Conservation (phyloP, 257 asterid species). For the Solanum sitiens region DNA sequence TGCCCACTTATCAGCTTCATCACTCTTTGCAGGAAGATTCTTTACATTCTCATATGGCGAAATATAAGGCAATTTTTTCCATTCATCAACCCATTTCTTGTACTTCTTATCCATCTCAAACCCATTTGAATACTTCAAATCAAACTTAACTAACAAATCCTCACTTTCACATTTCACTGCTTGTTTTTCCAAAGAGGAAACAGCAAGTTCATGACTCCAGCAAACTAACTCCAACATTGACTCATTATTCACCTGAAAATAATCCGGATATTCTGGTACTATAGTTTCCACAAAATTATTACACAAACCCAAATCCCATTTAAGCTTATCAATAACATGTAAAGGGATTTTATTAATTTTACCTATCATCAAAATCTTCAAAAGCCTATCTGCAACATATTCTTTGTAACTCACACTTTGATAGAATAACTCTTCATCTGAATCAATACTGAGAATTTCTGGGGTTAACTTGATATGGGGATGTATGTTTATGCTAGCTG, state of each 20-base stretch:
- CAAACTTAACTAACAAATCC: constrained; percentile 14
- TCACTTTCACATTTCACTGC: constrained; percentile 3
- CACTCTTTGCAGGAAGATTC: constrained; percentile 39
- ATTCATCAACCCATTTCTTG: constrained; percentile 76
- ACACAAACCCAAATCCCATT: constrained; percentile 88
- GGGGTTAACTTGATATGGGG: constrained; percentile 77
- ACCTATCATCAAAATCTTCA: constrained; percentile 78
- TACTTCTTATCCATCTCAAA: constrained; percentile 87
- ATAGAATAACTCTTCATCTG: constrained; percentile 50
- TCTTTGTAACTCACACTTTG: constrained; percentile 51
- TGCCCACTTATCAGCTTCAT: constrained; percentile 77
- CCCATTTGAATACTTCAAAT: constrained; percentile 38
- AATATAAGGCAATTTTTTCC: constrained; percentile 77
- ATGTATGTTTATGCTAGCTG: constrained; percentile 43
- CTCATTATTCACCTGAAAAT: constrained; percentile 43
- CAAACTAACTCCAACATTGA: constrained; percentile 67
- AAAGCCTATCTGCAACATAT: constrained; percentile 50
- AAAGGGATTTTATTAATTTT: constrained; percentile 54
- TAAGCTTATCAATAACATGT: constrained; percentile 38
- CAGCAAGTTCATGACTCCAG: constrained; percentile 74
- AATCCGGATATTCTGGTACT: constrained; percentile 87
- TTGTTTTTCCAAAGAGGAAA: constrained; percentile 45
- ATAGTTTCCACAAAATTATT: constrained; percentile 29
- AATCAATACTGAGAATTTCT: constrained; percentile 22
- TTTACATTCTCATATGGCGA: constrained; percentile 67